Evolutionary conservation across 208 protist species (phyloP), one percentile per base, ranked within the genome.

Genomic region (Naegleria fowleri): DNA sequence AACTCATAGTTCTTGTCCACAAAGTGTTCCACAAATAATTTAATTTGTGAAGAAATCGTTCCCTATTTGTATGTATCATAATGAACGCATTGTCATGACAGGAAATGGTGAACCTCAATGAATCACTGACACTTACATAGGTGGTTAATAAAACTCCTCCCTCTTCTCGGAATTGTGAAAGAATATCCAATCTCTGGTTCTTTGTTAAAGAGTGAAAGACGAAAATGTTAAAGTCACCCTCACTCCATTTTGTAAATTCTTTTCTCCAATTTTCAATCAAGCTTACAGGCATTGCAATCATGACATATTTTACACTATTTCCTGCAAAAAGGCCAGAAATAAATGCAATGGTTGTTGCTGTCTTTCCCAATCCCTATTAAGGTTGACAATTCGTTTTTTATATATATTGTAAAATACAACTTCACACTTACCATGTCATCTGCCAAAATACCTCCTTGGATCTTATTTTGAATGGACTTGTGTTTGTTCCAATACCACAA

Each of bases 1-100:
- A 94, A 97, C 48, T 67, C 13, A 40, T 89, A 55, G 6, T 25
- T 29, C 7, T 40, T 25, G 0, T 89, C 39, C 5, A 41, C 29
- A 55, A 7, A 87, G 5, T 15, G 29, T 11, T 39, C 84, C 52
- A 15, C 19, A 67, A 89, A 67, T 39, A 38, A 41, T 22, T 89
- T 25, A 41, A 89, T 67, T 67, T 89, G 86, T 67, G 48, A 67
- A 29, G 33, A 16, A 22, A 89, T 67, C 11, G 41, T 89, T 41
- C 86, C 86, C 43, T 48, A 48, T 48, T 48, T 48, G 43, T 48
- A 48, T 48, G n/a, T n/a, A n/a, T n/a, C n/a, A n/a, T n/a, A n/a
- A n/a, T n/a, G n/a, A n/a, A n/a, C n/a, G n/a, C n/a, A n/a, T n/a
- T n/a, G n/a, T n/a, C n/a, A n/a, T n/a, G n/a, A n/a, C n/a, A n/a